Evolutionary conservation across 257 asterid genomes (phyloP), one percentile per base, ranked within the genome.

Genomic region (Salvia miltiorrhiza): DNA sequence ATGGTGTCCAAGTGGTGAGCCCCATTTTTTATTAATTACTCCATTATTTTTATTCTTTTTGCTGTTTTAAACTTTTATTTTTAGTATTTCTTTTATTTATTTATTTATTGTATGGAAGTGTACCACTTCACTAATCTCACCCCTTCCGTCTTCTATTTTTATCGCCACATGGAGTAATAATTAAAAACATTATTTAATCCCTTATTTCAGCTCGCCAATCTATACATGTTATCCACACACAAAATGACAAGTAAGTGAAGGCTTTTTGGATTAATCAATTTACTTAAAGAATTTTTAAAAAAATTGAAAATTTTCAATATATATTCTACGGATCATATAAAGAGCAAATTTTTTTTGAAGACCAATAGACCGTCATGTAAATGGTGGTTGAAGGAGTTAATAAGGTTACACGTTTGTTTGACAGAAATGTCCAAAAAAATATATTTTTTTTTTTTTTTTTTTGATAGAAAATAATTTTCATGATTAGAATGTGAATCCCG

Each of bases 1-100:
- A 93, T 26, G 97, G 97, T 7, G 82, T 93, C 63, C 87, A 83
- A 87, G 97, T 86, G 91, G 97, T 93, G 53, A 81, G 86, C 17
- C 67, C 73, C 66, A n/a, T 3, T 32, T 16, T 26, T n/a, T n/a
- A n/a, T n/a, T 16, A 32, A 32, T 33, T 57, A 16, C 16, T 54
- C 4, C n/a, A 14, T 47, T 0, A 11, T 2, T 12, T 23, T 0
- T 9, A 2, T 30, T n/a, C n/a, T 11, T 49, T 58, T 49, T 20
- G 0, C 6, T 41, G 23, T 2, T 54, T 14, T n/a, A n/a, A n/a
- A n/a, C n/a, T n/a, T 0, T 12, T 16, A 4, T 0, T 12, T 28
- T 7, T 50, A 49, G 32, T 13, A 14, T 14, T 40, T 24, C 1
- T 8, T 32, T 12, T 2, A 23, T 21, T 19, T 20, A 7, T 32